Base-by-base conservation (phyloP, 805 yeast species). In the Ogataea neopini region DNA sequence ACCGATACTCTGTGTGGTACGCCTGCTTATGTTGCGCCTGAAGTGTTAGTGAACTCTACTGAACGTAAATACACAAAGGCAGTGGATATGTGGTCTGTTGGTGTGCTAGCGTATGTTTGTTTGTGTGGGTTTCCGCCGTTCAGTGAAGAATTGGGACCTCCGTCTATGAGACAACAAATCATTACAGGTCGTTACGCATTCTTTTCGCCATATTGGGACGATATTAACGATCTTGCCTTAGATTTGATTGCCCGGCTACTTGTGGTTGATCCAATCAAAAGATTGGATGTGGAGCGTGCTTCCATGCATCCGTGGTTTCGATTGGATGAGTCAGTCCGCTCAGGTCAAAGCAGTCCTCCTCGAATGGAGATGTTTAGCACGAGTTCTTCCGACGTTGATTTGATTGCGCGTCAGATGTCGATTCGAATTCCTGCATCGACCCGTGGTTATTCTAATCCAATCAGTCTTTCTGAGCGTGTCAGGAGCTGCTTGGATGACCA, bases 1-100 rank as follows among this genome's bases (percentile, higher is more conserved):
- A 85, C 95, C 8, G 82, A 82, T 56, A 87, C 95, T 0, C 65
- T 87, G 34, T 87, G 95, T 67, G 95, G 95, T 1, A 87, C 95
- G 0, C 95, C 95, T 0, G 89, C 92, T 0, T 87, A 87, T 60
- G 94, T 87, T 15, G 94, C 94, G 0, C 95, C 95, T 0, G 95
- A 87, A 59, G 85, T 87, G 6, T 58, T 80, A 23, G 71, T 63
- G 13, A 81, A 82, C 63, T 72, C 76, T 9, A 67, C 74, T 1
- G 68, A 71, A 33, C 64, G 84, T 26, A 72, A 75, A 54, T 87
- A 87, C 57, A 76, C 86, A 28, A 83, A 85, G 29, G 79, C 84
- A 37, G 89, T 84, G 10, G 95, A 87, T 63, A 66, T 87, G 63
- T 87, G 95, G 95, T 85, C 88, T 60, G 77, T 86, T 7, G 95